Evolutionary conservation across 192 early-diverging fungal species (phyloP).

Genomic region (Dimargaris cristalligena): DNA sequence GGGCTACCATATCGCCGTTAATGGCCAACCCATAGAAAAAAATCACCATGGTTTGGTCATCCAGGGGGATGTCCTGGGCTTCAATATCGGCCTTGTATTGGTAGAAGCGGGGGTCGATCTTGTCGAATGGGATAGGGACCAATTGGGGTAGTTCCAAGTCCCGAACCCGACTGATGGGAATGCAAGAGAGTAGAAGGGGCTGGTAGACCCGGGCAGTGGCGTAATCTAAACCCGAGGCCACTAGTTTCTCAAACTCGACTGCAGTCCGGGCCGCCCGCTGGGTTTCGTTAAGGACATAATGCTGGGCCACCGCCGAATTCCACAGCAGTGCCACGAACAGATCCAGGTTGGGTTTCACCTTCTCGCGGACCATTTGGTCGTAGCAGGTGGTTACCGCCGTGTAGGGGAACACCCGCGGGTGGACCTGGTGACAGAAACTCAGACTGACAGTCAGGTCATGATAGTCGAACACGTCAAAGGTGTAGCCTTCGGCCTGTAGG

Average conservation of each 20-base stretch:
- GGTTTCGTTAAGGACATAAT: background rate
- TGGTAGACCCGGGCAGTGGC: background rate
- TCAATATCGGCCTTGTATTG: slow-evolving; percentile 4
- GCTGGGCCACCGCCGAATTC: background rate
- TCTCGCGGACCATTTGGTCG: background rate
- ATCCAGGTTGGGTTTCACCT: slow-evolving; percentile 1
- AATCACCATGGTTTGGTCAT: background rate
- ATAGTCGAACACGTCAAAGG: slow-evolving; percentile 1
- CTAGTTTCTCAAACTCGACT: background rate
- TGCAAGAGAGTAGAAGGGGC: background rate
- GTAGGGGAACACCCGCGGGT: slow-evolving; percentile 2
- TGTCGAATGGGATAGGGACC: background rate
- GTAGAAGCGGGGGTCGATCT: slow-evolving; percentile 9
- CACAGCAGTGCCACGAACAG: background rate
- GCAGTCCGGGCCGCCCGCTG: background rate
- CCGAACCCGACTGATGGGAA: background rate
- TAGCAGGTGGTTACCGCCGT: background rate
- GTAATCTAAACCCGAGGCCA: background rate
- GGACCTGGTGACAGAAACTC: background rate
- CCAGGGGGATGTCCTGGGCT: background rate
- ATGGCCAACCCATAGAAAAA: slow-evolving; percentile 4
- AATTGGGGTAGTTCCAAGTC: background rate
- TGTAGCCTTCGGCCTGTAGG: background rate
- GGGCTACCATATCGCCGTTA: background rate
- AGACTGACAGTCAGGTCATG: background rate